Evolutionary conservation across 257 asterid genomes (phyloP).

Genomic region (Przewalskia tangutica): DNA sequence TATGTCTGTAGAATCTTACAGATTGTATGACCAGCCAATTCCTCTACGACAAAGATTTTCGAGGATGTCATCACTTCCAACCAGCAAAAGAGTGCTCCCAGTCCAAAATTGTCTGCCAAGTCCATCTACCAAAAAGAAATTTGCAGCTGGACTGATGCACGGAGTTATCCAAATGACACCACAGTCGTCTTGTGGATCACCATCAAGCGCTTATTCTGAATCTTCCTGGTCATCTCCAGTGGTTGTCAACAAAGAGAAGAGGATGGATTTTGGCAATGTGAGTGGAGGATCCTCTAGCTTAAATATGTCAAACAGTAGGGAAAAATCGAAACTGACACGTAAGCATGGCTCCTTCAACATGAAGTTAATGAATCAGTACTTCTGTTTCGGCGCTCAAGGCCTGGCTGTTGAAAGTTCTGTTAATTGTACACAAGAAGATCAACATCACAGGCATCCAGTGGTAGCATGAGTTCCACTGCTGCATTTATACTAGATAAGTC

Average conservation of each 20-base stretch:
- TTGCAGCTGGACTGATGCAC: constrained; percentile 39
- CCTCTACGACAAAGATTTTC: constrained; percentile 64
- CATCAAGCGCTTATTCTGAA: constrained; percentile 47
- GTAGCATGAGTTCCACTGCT: neutral
- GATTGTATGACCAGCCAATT: constrained; percentile 19
- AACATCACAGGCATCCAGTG: constrained; percentile 2
- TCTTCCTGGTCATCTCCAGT: constrained; percentile 48
- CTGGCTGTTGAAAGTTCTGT: constrained; percentile 32
- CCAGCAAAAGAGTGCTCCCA: constrained; percentile 39
- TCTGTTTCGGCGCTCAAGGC: constrained; percentile 72
- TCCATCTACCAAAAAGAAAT: constrained; percentile 52
- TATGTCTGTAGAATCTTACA: constrained; percentile 25
- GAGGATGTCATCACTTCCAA: constrained; percentile 30
- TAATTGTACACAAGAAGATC: neutral
- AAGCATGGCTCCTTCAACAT: constrained; percentile 40
- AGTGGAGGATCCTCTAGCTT: constrained; percentile 14
- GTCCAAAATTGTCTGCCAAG: constrained; percentile 29
- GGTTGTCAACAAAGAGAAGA: constrained; percentile 20
- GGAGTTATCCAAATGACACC: constrained; percentile 54
- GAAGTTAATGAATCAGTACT: constrained; percentile 54
- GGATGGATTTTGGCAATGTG: neutral
- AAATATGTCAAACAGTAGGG: constrained; percentile 20
- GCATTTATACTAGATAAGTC: neutral
- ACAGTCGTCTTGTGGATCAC: constrained; percentile 31
- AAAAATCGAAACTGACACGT: constrained; percentile 28